These are phyloP conservation scores for Zygosaccharomyces kombuchaensis DNA, from an alignment of 805 yeast genomes.

Conservation along the genomic window DNA sequence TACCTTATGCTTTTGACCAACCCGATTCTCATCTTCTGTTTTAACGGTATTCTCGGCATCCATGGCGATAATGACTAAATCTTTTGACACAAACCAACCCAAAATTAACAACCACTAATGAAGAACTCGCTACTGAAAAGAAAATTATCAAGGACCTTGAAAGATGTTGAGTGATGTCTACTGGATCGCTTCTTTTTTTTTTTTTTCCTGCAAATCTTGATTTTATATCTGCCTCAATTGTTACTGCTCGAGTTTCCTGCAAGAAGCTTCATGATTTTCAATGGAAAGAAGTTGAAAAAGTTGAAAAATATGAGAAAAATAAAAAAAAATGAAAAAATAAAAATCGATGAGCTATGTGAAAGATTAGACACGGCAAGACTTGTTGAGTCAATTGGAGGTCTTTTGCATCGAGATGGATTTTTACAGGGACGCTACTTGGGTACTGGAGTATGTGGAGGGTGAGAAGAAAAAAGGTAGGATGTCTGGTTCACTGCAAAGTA, in stretches of 20 bases:
- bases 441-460: conserved; percentile 32
- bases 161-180: not conserved
- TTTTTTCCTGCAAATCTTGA: not conserved
- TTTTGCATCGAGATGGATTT: conserved; percentile 26
- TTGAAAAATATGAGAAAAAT: not conserved
- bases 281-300: conserved; percentile 5
- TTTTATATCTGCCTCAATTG: not conserved
- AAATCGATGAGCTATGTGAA: conserved; percentile 1
- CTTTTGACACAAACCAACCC: not conserved
- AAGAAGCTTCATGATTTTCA: not conserved
- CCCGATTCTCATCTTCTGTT: not conserved
- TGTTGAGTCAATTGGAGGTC: not conserved
- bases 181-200: not conserved
- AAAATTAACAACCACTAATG: not conserved
- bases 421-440: conserved; percentile 41
- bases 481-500: conserved; percentile 51
- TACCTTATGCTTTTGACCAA: conserved; percentile 9
- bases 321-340: not conserved
- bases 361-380: not conserved
- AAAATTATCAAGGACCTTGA: not conserved
- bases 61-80: conserved; percentile 2
- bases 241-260: not conserved
- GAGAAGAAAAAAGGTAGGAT: conserved; percentile 30
- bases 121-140: not conserved
- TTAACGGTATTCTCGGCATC: conserved; percentile 6